phyloP scores from a whole-genome alignment of 2,329 filamentous ascomycete species.

The Fragosphaeria purpurea region DNA sequence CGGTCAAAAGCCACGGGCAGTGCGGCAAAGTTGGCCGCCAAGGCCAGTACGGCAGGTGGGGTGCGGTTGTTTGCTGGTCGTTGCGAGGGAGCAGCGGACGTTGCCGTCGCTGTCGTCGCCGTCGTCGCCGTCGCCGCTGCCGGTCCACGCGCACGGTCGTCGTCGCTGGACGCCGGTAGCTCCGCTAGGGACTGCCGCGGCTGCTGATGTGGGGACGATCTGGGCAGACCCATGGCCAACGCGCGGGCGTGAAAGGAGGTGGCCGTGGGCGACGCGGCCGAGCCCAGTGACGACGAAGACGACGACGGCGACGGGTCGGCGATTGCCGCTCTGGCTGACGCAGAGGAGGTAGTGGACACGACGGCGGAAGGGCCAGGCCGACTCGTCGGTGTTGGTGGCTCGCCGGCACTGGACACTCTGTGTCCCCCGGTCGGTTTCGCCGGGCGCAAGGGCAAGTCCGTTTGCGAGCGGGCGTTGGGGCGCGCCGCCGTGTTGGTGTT shows the following conservation, averaged over 20 bases:
- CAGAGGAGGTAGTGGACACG: slow-evolving; percentile 10
- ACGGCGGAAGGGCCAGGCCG: slow-evolving; percentile 21
- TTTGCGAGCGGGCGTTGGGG: slow-evolving; percentile 52
- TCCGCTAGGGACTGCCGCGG: background rate
- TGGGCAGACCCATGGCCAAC: slow-evolving; percentile 5
- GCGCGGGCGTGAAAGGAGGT: slow-evolving; percentile 26
- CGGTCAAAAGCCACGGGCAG: slow-evolving; percentile 7
- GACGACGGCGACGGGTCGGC: slow-evolving; percentile 2
- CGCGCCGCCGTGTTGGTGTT: slow-evolving; percentile 30
- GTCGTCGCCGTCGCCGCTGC: background rate
- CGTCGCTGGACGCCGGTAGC: background rate
- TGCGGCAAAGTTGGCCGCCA: slow-evolving; percentile 2
- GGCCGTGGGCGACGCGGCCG: background rate
- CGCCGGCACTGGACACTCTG: too few species aligned
- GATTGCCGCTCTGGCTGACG: too few species aligned
- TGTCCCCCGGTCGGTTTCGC: slow-evolving; percentile 1
- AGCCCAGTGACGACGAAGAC: slow-evolving; percentile 1
- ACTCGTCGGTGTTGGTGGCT: too few species aligned
- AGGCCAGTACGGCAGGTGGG: background rate
- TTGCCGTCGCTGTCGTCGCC: background rate
- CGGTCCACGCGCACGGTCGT: background rate
- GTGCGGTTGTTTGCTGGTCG: background rate
- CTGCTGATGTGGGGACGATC: background rate
- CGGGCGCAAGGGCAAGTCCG: slow-evolving; percentile 45
- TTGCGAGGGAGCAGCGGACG: too few species aligned